phyloP scores from a whole-genome alignment of 2,329 filamentous ascomycete species.

The Paraphoma sp. region DNA sequence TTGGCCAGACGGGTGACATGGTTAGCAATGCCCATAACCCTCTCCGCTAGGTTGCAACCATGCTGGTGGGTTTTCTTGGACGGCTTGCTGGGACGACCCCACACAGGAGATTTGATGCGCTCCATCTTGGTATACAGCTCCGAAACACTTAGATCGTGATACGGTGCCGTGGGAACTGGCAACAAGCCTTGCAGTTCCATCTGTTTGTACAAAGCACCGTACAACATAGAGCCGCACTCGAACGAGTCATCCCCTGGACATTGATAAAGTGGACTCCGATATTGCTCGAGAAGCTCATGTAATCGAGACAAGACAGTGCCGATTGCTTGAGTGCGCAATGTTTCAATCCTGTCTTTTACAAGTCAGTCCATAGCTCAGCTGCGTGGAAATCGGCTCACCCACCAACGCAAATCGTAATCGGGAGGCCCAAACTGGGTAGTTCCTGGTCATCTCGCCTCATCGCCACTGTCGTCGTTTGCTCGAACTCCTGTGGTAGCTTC shows the following conservation, averaged over 20 bases:
- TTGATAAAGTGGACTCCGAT: conserved; percentile 3
- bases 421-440: conserved; percentile 7
- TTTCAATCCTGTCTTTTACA: conserved; percentile 10
- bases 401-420: conserved; percentile 9
- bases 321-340: conserved; percentile 5
- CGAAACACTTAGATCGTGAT: conserved; percentile 4
- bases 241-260: conserved; percentile 11
- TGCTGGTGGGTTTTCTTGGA: too few species aligned
- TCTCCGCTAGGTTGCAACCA: too few species aligned
- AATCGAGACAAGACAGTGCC: conserved; percentile 7
- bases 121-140: conserved; percentile 6
- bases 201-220: conserved; percentile 12
- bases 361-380: conserved; percentile 3
- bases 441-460: conserved; percentile 1
- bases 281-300: conserved; percentile 9
- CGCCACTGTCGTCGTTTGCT: conserved; percentile 7
- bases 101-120: conserved; percentile 6
- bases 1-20: too few species aligned
- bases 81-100: not conserved
- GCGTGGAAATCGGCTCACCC: not conserved
- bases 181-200: conserved; percentile 9
- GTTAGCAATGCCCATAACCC: too few species aligned
- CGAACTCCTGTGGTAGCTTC: conserved; percentile 13
- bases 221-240: conserved; percentile 16
- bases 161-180: conserved; percentile 7